phyloP scores from a whole-genome alignment of 805 yeast species.

The Naumovozyma baii region DNA sequence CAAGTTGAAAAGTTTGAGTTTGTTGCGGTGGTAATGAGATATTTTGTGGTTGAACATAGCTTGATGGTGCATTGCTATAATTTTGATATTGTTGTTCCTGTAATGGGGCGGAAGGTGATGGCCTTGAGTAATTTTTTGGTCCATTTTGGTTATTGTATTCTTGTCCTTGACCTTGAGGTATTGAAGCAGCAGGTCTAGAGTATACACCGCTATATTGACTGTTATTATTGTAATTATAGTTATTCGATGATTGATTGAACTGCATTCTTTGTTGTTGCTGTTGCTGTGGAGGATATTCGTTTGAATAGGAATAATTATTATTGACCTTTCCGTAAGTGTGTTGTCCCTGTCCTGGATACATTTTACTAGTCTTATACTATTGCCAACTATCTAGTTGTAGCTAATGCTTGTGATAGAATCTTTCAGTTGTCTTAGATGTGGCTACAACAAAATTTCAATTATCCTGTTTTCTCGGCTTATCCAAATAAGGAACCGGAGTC shows the following conservation, averaged over 20 bases:
- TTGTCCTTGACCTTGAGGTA: slow-evolving; percentile 5
- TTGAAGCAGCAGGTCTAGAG: slow-evolving; percentile 12
- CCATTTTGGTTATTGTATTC: slow-evolving; percentile 5
- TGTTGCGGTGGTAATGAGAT: slow-evolving; percentile 7
- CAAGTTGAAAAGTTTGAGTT: slow-evolving; percentile 4
- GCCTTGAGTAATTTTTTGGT: neutral
- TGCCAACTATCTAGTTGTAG: too few relatives aligned
- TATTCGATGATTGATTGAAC: neutral
- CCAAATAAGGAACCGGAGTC: neutral
- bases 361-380: neutral
- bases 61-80: slow-evolving; percentile 4
- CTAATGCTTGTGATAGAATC: too few relatives aligned
- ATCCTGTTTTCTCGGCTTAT: too few relatives aligned
- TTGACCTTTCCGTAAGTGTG: slow-evolving; percentile 23
- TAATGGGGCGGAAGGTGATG: slow-evolving; percentile 1
- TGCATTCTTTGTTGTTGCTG: neutral
- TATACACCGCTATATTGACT: slow-evolving; percentile 12
- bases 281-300: neutral
- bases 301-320: neutral
- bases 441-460: too few relatives aligned
- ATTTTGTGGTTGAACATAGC: slow-evolving; percentile 7
- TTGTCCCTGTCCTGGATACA: slow-evolving; percentile 5
- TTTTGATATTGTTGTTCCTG: slow-evolving; percentile 3
- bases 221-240: neutral
- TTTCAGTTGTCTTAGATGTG: too few relatives aligned